Base-by-base conservation (phyloP, 208 protist species). In the Baffinella frigidus region DNA sequence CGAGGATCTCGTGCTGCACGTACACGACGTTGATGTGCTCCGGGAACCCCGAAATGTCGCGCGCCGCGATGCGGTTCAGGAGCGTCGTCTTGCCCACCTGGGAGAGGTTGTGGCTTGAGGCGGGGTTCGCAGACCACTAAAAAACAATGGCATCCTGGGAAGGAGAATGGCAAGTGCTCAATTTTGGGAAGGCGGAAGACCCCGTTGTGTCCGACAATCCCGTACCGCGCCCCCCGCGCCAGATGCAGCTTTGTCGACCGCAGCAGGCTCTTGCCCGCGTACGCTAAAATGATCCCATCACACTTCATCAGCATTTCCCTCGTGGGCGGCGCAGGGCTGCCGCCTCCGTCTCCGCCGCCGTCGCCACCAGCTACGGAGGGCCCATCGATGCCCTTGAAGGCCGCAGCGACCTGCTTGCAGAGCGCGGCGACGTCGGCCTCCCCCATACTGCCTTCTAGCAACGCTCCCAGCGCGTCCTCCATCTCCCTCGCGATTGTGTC, bases 81-180 rank as follows among this genome's bases (percentile, higher is more conserved):
- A 92, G 89, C 33, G 89, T 92, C 4, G 89, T 92, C 44, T 92
- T 92, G n/a, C 89, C 89, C 11, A 81, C 61, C n/a, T n/a, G n/a
- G n/a, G n/a, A n/a, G n/a, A n/a, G n/a, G n/a, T n/a, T n/a, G n/a
- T n/a, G n/a, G n/a, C n/a, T n/a, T n/a, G n/a, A n/a, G n/a, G n/a
- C n/a, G n/a, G n/a, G n/a, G n/a, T n/a, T n/a, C n/a, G n/a, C n/a
- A n/a, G n/a, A n/a, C n/a, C n/a, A n/a, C n/a, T n/a, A n/a, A n/a
- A n/a, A n/a, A n/a, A n/a, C n/a, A n/a, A n/a, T n/a, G n/a, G n/a
- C n/a, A n/a, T n/a, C n/a, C n/a, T n/a, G n/a, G n/a, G n/a, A n/a
- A n/a, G n/a, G n/a, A n/a, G n/a, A n/a, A n/a, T n/a, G n/a, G n/a
- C n/a, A n/a, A n/a, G n/a, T n/a, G n/a, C n/a, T n/a, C n/a, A n/a